Evolutionary conservation across 2,329 filamentous ascomycete species (phyloP).

Genomic region (Penicillium expansum): DNA sequence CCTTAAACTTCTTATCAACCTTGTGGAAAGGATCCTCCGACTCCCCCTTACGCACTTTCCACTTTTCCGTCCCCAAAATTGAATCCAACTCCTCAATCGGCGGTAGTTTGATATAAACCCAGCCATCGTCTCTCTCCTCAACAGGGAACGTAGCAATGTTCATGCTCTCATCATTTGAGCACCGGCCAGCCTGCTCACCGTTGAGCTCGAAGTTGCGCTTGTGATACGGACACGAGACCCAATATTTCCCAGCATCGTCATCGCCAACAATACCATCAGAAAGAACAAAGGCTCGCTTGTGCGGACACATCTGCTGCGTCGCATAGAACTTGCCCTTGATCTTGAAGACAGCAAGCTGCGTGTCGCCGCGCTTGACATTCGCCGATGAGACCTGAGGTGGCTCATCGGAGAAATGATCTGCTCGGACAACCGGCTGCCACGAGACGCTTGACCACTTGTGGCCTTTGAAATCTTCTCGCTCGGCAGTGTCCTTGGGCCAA

Average conservation of each 20-base stretch:
- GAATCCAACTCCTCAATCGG: conserved; percentile 76
- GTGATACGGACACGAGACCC: conserved; percentile 83
- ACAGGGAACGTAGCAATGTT: conserved; percentile 80
- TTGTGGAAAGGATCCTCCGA: conserved; percentile 54
- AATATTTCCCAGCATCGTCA: conserved; percentile 61
- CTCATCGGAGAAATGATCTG: conserved; percentile 65
- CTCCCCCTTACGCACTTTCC: conserved; percentile 74
- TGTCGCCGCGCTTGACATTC: conserved; percentile 80
- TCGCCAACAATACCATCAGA: conserved; percentile 78
- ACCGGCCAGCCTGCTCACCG: conserved; percentile 64
- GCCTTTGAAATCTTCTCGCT: conserved; percentile 66
- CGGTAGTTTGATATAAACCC: conserved; percentile 77
- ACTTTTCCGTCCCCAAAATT: conserved; percentile 73
- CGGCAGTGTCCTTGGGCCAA: conserved; percentile 69
- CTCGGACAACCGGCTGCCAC: conserved; percentile 78
- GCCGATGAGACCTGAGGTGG: conserved; percentile 69
- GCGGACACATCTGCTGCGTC: conserved; percentile 91
- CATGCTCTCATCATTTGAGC: conserved; percentile 69
- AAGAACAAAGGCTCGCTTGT: conserved; percentile 86
- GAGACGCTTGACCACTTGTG: conserved; percentile 62
- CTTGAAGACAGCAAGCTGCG: conserved; percentile 83
- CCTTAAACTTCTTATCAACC: conserved; percentile 56
- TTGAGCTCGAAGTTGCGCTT: conserved; percentile 83
- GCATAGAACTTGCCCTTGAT: conserved; percentile 77
- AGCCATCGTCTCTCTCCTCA: conserved; percentile 71